phyloP scores from a whole-genome alignment of 176 grass and related monocot species.

The Phragmites australis region DNA sequence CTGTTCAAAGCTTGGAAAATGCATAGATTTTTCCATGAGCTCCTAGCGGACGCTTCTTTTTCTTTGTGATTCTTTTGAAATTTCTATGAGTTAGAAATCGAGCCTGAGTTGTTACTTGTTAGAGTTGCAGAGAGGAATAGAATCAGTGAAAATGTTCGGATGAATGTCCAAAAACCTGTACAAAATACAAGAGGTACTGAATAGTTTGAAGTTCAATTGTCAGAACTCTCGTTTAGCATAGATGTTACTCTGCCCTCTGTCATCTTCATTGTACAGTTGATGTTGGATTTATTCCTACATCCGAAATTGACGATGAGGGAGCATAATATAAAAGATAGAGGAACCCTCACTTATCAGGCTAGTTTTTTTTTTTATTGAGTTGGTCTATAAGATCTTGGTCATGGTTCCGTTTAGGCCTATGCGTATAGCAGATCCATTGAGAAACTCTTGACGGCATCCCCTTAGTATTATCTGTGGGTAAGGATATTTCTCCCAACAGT shows the following conservation, averaged over 20 bases:
- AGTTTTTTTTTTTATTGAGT: no score
- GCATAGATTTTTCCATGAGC: background rate
- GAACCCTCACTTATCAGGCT: no score
- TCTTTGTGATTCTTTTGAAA: background rate
- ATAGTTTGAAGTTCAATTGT: background rate
- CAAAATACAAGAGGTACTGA: background rate
- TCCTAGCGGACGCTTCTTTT: background rate
- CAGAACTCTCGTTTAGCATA: background rate
- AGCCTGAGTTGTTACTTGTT: background rate
- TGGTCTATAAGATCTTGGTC: no score
- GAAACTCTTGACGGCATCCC: no score
- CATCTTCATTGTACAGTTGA: background rate
- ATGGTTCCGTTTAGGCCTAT: no score
- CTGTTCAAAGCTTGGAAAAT: background rate
- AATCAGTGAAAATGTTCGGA: background rate
- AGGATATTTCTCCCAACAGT: no score
- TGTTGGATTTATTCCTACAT: no score
- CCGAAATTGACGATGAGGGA: no score
- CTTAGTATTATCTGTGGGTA: no score
- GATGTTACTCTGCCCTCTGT: background rate
- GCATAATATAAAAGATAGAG: no score
- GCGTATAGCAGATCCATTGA: no score
- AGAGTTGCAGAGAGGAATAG: background rate
- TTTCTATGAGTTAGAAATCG: background rate
- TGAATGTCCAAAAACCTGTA: background rate